A percentile compares a stretch with the other conserved stretches of the same genome.
Evolutionary conservation across 2,329 filamentous ascomycete species (phyloP).

Genomic region (Thyridium curvatum): DNA sequence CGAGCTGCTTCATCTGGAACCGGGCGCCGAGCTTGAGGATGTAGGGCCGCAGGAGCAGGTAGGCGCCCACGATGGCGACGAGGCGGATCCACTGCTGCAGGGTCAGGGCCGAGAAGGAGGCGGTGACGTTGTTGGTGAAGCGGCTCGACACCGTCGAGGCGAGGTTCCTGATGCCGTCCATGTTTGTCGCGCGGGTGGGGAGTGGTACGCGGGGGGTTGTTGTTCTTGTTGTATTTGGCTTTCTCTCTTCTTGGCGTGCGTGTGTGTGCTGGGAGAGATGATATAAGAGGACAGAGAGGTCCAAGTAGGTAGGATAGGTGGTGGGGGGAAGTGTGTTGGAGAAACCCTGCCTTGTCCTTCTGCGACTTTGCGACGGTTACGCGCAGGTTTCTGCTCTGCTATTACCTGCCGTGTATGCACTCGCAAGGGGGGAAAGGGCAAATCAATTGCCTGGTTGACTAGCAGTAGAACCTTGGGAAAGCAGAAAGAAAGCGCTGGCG

Average conservation of each 20-base stretch:
- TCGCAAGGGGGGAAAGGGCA: too few relatives aligned
- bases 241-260: neutral
- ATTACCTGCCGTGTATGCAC: too few relatives aligned
- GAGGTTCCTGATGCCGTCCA: slow-evolving; percentile 19
- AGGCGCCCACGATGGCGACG: slow-evolving; percentile 64
- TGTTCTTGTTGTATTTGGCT: too few relatives aligned
- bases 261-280: neutral
- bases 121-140: slow-evolving; percentile 40
- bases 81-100: slow-evolving; percentile 59
- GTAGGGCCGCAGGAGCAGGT: slow-evolving; percentile 68
- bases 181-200: neutral
- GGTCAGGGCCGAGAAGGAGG: slow-evolving; percentile 44
- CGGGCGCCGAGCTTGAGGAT: slow-evolving; percentile 61
- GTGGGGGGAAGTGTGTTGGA: neutral
- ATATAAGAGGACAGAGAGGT: neutral
- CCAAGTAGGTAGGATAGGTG: neutral
- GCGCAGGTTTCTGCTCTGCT: too few relatives aligned
- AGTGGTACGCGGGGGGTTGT: neutral
- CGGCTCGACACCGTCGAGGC: slow-evolving; percentile 19
- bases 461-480: too few relatives aligned
- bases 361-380: too few relatives aligned
- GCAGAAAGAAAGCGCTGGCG: too few relatives aligned
- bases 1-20: slow-evolving; percentile 57
- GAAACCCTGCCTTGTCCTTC: neutral
- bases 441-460: too few relatives aligned